A percentile compares a stretch with the other conserved stretches of the same genome.
Conservation (phyloP, 1,139 yeast genomes). For the Hansenula lynferdii region DNA sequence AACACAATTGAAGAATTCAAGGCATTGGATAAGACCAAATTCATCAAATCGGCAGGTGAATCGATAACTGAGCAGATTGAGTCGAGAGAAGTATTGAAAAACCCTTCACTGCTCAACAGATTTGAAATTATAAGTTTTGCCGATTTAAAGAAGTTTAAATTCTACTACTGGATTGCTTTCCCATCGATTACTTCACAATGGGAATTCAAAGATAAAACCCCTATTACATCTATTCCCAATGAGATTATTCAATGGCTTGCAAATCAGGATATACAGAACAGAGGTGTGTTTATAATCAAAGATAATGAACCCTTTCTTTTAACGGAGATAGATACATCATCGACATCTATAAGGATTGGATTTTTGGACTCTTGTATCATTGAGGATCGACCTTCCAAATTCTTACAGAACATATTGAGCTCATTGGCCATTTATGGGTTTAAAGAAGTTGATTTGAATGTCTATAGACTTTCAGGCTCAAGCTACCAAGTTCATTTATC, state of each 20-base stretch:
- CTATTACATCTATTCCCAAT: conserved; percentile 7
- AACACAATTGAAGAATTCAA: conserved; percentile 89
- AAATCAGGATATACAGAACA: conserved; percentile 10
- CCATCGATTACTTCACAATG: conserved; percentile 56
- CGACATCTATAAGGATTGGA: conserved; percentile 31
- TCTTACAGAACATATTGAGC: conserved; percentile 60
- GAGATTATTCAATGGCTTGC: conserved; percentile 13
- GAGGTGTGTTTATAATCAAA: conserved; percentile 20
- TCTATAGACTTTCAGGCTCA: conserved; percentile 26
- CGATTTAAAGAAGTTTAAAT: conserved; percentile 83
- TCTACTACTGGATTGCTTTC: conserved; percentile 85
- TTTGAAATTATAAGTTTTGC: conserved; percentile 71
- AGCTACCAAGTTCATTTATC: conserved; percentile 22
- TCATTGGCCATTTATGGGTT: conserved; percentile 40
- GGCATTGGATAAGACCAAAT: conserved; percentile 51
- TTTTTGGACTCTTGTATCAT: conserved; percentile 59
- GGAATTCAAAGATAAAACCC: conserved; percentile 20
- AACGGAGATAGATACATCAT: conserved; percentile 10
- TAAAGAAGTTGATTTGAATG: conserved; percentile 34
- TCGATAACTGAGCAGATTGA: conserved; percentile 27
- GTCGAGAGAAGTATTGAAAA: conserved; percentile 27
- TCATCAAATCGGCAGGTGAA: conserved; percentile 44
- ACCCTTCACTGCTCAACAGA: conserved; percentile 37
- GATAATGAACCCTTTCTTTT: conserved; percentile 14
- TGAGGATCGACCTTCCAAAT: conserved; percentile 49